Evolutionary conservation across 2,329 filamentous ascomycete species (phyloP).

Genomic region (Xylaria sp.): DNA sequence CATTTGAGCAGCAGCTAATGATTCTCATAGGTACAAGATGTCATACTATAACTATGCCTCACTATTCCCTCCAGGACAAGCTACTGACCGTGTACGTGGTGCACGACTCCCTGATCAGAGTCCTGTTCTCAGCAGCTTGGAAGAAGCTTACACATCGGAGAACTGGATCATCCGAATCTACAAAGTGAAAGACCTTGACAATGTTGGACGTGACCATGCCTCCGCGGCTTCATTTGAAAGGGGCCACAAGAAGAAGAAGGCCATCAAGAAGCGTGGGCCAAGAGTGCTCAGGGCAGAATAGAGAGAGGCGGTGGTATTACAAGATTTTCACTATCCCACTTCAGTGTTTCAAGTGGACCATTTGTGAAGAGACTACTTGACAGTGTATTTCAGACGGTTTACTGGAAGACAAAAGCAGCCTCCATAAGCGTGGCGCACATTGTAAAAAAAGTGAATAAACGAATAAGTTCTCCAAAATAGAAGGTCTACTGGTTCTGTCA

Average conservation of each 20-base stretch:
- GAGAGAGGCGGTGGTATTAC: not conserved
- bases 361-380: constrained; percentile 15
- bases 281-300: constrained; percentile 79
- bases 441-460: constrained; percentile 36
- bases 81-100: constrained; percentile 87
- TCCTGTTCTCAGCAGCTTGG: constrained; percentile 86
- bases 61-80: constrained; percentile 92
- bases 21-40: constrained; percentile 92
- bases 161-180: constrained; percentile 99
- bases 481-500: not conserved
- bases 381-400: constrained; percentile 31
- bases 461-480: constrained; percentile 14
- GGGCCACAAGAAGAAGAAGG: constrained; percentile 86
- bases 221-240: constrained; percentile 76
- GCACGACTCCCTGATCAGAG: constrained; percentile 83
- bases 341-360: constrained; percentile 10
- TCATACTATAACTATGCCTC: constrained; percentile 97
- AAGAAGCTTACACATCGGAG: constrained; percentile 98
- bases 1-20: constrained; percentile 26
- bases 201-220: constrained; percentile 88
- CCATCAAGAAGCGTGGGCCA: constrained; percentile 76
- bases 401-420: constrained; percentile 37
- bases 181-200: constrained; percentile 99
- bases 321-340: not conserved
- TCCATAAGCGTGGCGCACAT: constrained; percentile 20